Evolutionary conservation across 345 rosid genomes (phyloP).

Genomic region (Cardamine chenopodiifolia): DNA sequence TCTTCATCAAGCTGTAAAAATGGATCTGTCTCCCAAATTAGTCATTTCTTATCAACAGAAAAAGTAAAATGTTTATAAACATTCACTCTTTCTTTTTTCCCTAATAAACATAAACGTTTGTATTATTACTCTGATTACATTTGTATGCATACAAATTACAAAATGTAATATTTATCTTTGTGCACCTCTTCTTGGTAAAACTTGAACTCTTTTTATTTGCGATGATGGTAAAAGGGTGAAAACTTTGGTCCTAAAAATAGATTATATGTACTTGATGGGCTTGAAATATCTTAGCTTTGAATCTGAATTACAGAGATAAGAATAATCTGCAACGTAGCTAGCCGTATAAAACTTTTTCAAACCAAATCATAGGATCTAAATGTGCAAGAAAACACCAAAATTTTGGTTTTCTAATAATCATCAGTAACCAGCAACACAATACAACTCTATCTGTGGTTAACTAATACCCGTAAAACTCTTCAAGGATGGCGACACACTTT

Average conservation of each 20-base stretch:
- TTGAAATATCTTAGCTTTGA: neutral
- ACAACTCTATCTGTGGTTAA: neutral
- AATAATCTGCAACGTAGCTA: neutral
- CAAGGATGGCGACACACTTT: slow-evolving; percentile 14
- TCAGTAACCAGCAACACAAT: neutral
- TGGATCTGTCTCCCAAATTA: slow-evolving; percentile 51
- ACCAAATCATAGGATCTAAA: neutral
- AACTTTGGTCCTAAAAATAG: neutral
- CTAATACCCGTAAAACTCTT: neutral
- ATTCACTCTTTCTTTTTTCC: too few species aligned
- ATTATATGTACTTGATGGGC: neutral
- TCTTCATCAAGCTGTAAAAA: too few species aligned
- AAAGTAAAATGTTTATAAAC: neutral
- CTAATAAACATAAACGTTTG: too few species aligned
- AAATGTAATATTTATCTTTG: neutral
- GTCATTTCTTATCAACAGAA: neutral
- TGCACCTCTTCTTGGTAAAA: neutral
- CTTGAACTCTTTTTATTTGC: too few species aligned
- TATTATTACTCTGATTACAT: too few species aligned
- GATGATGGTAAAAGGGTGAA: neutral
- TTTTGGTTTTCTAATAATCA: neutral
- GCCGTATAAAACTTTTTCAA: neutral
- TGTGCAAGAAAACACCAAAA: neutral
- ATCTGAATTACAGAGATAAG: neutral
- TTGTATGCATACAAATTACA: too few species aligned